These are phyloP conservation scores for Pharus latifolius DNA, from an alignment of 176 grass and related monocot genomes.

Conservation along the genomic window DNA sequence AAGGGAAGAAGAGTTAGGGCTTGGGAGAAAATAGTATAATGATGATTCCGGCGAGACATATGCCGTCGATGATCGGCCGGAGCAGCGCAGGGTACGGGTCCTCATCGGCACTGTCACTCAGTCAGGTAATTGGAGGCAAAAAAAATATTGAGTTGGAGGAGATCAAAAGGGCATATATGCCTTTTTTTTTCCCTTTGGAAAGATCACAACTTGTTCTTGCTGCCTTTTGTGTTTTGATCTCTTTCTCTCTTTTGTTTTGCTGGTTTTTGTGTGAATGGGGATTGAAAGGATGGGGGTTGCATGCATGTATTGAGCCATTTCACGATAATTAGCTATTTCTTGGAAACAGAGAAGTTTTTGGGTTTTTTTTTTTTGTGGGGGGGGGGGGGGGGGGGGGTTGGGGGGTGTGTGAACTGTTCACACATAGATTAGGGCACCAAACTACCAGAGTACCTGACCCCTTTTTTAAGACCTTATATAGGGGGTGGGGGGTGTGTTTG, in stretches of 20 bases:
- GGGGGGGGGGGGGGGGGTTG: background rate
- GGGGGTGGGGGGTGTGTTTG: background rate
- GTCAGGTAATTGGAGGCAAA: conserved; percentile 43
- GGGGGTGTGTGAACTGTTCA: conserved; percentile 27
- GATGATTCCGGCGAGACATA: conserved; percentile 88
- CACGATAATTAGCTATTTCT: conserved; percentile 8
- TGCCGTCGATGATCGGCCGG: conserved; percentile 76
- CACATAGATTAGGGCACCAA: conserved; percentile 49
- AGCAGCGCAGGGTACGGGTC: conserved; percentile 52
- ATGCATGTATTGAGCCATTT: conserved; percentile 6
- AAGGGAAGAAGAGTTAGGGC: conserved; percentile 38
- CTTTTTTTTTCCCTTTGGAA: background rate
- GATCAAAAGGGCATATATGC: background rate
- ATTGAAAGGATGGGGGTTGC: background rate
- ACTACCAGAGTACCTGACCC: background rate
- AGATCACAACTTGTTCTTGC: background rate
- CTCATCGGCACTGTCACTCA: conserved; percentile 79
- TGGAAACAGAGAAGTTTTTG: conserved; percentile 8
- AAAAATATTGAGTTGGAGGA: background rate
- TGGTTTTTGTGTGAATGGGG: background rate
- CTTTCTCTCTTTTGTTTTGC: background rate
- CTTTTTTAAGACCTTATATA: conserved; percentile 27
- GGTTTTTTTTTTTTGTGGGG: background rate
- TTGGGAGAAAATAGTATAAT: conserved; percentile 48
- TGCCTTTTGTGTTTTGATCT: background rate